These are phyloP conservation scores for Phascolomyces articulosus DNA, from an alignment of 371 early-diverging fungal species.

Conservation along the genomic window DNA sequence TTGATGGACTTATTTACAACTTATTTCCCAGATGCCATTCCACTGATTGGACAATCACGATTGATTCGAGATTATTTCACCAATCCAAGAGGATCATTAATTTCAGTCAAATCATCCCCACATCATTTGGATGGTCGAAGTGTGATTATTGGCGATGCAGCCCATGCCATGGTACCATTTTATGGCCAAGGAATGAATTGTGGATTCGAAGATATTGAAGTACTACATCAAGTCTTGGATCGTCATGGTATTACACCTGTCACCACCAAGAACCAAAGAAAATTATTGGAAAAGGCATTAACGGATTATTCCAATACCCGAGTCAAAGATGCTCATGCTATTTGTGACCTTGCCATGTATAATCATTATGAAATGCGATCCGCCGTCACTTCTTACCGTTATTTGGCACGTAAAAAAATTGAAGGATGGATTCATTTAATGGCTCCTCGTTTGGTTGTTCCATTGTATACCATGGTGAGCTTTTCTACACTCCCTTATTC, in stretches of 20 bases:
- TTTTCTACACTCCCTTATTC: slow-evolving; percentile 91
- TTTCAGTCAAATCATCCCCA: slow-evolving; percentile 86
- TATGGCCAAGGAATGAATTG: slow-evolving; percentile 98
- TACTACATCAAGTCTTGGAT: slow-evolving; percentile 72
- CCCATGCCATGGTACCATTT: slow-evolving; percentile 98
- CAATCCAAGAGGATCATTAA: slow-evolving; percentile 86
- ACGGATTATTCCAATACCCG: slow-evolving; percentile 73
- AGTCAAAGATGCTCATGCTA: slow-evolving; percentile 85
- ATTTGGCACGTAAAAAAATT: slow-evolving; percentile 76
- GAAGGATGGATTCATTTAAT: slow-evolving; percentile 76
- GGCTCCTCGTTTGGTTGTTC: slow-evolving; percentile 77
- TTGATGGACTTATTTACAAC: slow-evolving; percentile 73
- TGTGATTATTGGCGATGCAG: slow-evolving; percentile 94
- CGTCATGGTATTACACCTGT: slow-evolving; percentile 44
- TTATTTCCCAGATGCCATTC: slow-evolving; percentile 86
- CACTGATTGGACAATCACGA: slow-evolving; percentile 74
- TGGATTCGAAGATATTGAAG: slow-evolving; percentile 93
- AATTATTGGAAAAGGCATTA: not conserved
- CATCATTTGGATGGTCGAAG: slow-evolving; percentile 79
- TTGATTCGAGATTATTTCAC: slow-evolving; percentile 76
- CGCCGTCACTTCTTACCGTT: slow-evolving; percentile 73
- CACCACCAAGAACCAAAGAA: not conserved
- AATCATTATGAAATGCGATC: slow-evolving; percentile 96
- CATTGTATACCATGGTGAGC: slow-evolving; percentile 96
- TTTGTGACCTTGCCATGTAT: slow-evolving; percentile 92